Percentiles rank a stretch among this genome's conserved stretches.
These are phyloP conservation scores for Senna siamea DNA, from an alignment of 306 rosid species.

Conservation along the genomic window DNA sequence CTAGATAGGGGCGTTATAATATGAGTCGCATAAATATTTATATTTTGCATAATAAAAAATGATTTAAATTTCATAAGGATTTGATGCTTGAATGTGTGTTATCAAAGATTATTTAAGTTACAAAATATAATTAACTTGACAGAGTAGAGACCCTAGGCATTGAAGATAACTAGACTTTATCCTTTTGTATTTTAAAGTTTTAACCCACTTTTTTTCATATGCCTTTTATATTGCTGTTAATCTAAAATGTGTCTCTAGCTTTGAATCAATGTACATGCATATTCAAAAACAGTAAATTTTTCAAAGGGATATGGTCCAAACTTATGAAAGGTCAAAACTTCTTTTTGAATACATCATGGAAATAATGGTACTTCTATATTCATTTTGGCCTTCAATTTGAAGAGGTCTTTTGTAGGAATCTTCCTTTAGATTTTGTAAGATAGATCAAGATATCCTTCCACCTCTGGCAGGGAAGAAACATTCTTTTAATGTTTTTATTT, in stretches of 20 bases:
- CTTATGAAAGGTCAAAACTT: constrained; percentile 7
- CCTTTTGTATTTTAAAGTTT: background rate
- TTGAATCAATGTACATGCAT: constrained; percentile 71
- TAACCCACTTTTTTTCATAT: constrained; percentile 4
- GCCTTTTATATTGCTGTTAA: constrained; percentile 63
- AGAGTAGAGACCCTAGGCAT: background rate
- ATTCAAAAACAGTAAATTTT: background rate
- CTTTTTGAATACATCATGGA: background rate
- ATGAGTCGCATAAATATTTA: background rate
- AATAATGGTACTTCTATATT: constrained; percentile 24
- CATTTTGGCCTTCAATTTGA: constrained; percentile 34
- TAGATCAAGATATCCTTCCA: constrained; percentile 96
- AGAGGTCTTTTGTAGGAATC: constrained; percentile 56
- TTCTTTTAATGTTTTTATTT: background rate
- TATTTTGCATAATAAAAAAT: background rate
- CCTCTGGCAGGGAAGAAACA: constrained; percentile 95
- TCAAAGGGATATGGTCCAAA: background rate
- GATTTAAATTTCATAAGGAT: background rate
- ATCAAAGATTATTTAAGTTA: background rate
- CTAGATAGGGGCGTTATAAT: too few relatives aligned
- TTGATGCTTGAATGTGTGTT: background rate
- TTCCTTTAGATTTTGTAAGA: constrained; percentile 75
- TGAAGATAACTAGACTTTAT: constrained; percentile 7
- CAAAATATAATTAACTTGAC: background rate
- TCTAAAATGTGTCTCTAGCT: constrained; percentile 88